These are phyloP conservation scores for Tetracentron sinense DNA, from an alignment of 164 flowering plant genomes.

Conservation along the genomic window DNA sequence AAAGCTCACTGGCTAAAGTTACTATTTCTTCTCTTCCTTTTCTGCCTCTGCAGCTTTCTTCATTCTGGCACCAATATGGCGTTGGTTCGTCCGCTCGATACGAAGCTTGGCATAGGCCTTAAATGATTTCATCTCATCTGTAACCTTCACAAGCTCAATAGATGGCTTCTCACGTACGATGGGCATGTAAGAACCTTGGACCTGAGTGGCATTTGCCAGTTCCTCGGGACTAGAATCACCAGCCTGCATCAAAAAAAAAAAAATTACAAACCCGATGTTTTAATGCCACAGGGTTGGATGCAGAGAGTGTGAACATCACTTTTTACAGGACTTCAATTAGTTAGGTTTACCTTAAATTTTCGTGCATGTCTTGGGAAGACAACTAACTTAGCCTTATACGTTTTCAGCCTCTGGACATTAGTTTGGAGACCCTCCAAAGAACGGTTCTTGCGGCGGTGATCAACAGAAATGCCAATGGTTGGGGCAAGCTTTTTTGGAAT, in stretches of 20 bases:
- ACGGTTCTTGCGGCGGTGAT: constrained; percentile 67
- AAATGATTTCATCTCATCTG: constrained; percentile 48
- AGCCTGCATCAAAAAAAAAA: constrained; percentile 19
- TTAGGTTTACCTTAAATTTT: constrained; percentile 53
- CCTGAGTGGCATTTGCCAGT: constrained; percentile 44
- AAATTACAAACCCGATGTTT: not conserved
- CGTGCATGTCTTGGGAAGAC: constrained; percentile 75
- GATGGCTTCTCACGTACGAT: constrained; percentile 40
- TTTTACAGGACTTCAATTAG: too few relatives aligned
- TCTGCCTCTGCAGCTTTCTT: constrained; percentile 67
- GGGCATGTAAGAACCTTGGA: constrained; percentile 40
- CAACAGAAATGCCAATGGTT: constrained; percentile 77
- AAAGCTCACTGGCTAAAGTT: not conserved
- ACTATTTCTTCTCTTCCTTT: constrained; percentile 59
- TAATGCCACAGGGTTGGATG: not conserved
- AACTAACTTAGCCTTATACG: constrained; percentile 80
- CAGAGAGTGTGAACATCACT: too few relatives aligned
- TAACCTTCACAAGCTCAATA: constrained; percentile 47
- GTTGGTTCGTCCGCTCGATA: constrained; percentile 38
- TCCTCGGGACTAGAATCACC: constrained; percentile 48
- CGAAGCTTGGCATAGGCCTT: constrained; percentile 55
- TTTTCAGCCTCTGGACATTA: constrained; percentile 77
- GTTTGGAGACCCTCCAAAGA: constrained; percentile 71
- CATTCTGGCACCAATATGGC: constrained; percentile 42
- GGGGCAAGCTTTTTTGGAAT: constrained; percentile 78